Evolutionary conservation across 257 asterid genomes (phyloP).

Genomic region (Przewalskia tangutica): DNA sequence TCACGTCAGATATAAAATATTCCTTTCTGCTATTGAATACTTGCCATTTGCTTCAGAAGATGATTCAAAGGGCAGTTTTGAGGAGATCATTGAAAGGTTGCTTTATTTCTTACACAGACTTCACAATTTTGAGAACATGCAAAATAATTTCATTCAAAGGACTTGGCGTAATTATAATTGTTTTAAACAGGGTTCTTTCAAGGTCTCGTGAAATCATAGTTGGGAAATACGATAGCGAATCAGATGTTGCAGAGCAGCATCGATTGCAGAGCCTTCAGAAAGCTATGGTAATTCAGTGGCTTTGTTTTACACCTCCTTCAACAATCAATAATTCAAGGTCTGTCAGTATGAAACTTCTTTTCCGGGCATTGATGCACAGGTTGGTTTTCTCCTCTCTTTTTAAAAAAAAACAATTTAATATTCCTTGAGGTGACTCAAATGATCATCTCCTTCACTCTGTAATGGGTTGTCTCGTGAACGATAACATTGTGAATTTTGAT

Average conservation of each 20-base stretch:
- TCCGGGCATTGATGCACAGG: constrained; percentile 88
- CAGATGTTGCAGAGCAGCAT: constrained; percentile 81
- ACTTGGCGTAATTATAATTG: background rate
- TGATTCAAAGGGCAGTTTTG: constrained; percentile 74
- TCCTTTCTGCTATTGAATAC: constrained; percentile 78
- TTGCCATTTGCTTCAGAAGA: constrained; percentile 72
- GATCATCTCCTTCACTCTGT: background rate
- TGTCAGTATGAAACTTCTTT: constrained; percentile 65
- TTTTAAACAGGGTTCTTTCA: constrained; percentile 51
- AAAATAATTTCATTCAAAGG: background rate
- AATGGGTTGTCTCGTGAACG: background rate
- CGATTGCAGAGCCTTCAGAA: constrained; percentile 83
- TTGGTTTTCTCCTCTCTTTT: constrained; percentile 3
- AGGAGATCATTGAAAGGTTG: constrained; percentile 90
- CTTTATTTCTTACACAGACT: constrained; percentile 14
- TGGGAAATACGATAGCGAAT: constrained; percentile 42
- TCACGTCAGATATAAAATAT: constrained; percentile 82
- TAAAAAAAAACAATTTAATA: background rate
- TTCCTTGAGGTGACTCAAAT: background rate
- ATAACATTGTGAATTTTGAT: background rate
- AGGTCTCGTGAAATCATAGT: constrained; percentile 68
- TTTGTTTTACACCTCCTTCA: constrained; percentile 98
- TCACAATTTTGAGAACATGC: background rate
- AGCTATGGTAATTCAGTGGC: constrained; percentile 98
- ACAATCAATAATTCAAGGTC: constrained; percentile 58